A percentile compares a stretch with the other conserved stretches of the same genome.
Conservation (phyloP, 805 yeast species). For the Candida koratica region DNA sequence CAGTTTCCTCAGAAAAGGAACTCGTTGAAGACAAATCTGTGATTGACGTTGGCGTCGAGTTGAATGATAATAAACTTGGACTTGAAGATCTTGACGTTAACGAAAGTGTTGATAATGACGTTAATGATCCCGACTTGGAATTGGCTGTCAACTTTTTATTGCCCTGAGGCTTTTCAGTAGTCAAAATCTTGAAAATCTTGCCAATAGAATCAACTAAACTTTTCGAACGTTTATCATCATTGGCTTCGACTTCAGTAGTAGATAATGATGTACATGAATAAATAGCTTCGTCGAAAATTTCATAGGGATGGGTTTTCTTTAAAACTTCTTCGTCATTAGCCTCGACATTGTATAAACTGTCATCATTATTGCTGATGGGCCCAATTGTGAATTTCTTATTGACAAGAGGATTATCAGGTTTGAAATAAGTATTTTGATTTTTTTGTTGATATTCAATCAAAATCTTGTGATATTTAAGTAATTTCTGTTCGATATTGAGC, state of each 20-base stretch:
- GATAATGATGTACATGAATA: constrained; percentile 37
- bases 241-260: constrained; percentile 9
- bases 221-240: constrained; percentile 12
- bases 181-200: constrained; percentile 33
- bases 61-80: constrained; percentile 36
- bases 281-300: constrained; percentile 62
- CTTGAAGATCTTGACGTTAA: constrained; percentile 32
- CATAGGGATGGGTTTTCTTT: constrained; percentile 55
- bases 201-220: constrained; percentile 33
- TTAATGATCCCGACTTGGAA: constrained; percentile 32
- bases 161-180: constrained; percentile 20
- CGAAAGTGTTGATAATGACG: constrained; percentile 32
- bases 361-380: constrained; percentile 21
- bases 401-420: constrained; percentile 40
- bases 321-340: constrained; percentile 8
- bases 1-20: constrained; percentile 2
- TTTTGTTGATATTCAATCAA: constrained; percentile 25
- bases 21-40: constrained; percentile 30
- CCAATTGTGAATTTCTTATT: constrained; percentile 48
- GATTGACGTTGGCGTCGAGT: constrained; percentile 33
- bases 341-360: constrained; percentile 7
- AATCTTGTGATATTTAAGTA: constrained; percentile 24
- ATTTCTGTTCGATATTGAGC: constrained; percentile 26
- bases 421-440: constrained; percentile 17
- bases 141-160: constrained; percentile 11